Percentiles rank a stretch among this genome's conserved stretches.
Conservation (phyloP, 2,329 filamentous ascomycete genomes). For the Coleophoma eucalyptorum region DNA sequence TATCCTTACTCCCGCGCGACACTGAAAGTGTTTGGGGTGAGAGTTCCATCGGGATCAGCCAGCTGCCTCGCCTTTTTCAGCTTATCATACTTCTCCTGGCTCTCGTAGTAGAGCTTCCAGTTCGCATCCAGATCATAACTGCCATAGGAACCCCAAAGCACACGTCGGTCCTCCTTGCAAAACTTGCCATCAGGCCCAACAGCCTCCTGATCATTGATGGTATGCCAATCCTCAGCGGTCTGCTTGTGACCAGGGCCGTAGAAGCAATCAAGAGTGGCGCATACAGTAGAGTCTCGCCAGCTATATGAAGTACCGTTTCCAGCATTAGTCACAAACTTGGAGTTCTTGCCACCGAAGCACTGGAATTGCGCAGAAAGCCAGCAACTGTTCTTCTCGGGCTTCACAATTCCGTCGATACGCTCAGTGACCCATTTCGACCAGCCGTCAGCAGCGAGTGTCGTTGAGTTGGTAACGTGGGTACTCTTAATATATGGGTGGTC, state of each 20-base stretch:
- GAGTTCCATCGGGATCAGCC: constrained; percentile 29
- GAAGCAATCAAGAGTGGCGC: constrained; percentile 39
- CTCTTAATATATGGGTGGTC: constrained; percentile 45
- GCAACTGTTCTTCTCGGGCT: constrained; percentile 32
- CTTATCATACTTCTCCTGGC: constrained; percentile 32
- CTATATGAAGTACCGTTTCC: constrained; percentile 43
- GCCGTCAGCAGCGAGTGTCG: constrained; percentile 31
- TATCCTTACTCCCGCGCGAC: constrained; percentile 8
- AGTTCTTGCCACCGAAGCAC: constrained; percentile 39
- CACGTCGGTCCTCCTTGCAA: constrained; percentile 34
- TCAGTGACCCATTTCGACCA: constrained; percentile 35
- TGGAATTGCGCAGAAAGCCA: constrained; percentile 43
- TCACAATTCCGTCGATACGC: constrained; percentile 34
- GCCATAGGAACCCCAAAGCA: constrained; percentile 37
- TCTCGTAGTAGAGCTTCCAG: constrained; percentile 33
- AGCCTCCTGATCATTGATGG: constrained; percentile 31
- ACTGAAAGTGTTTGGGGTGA: constrained; percentile 19
- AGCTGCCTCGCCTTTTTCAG: constrained; percentile 21
- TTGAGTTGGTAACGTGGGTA: constrained; percentile 39
- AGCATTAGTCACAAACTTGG: constrained; percentile 35
- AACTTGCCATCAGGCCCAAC: constrained; percentile 28
- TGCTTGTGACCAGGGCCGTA: constrained; percentile 29
- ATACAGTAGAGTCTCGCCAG: constrained; percentile 40
- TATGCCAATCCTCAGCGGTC: constrained; percentile 37
- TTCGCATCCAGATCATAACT: constrained; percentile 32